Evolutionary conservation across 345 rosid species (phyloP).

Genomic region (Brassica cretica): DNA sequence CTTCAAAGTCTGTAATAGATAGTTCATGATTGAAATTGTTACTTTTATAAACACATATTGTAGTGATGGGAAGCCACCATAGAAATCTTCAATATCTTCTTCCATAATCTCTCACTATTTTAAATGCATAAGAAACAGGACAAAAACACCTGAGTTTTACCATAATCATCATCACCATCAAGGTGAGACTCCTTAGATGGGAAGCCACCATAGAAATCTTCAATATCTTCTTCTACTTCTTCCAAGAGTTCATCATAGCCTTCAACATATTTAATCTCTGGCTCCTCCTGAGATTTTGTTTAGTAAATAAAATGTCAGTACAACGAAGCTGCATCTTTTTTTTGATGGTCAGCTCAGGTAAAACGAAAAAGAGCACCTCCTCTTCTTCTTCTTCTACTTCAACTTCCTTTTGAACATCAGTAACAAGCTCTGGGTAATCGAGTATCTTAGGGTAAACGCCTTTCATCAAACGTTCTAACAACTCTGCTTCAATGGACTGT

Average conservation of each 20-base stretch:
- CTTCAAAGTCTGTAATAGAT: not conserved
- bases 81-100: too few species aligned
- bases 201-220: constrained; percentile 67
- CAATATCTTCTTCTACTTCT: constrained; percentile 63
- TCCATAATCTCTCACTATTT: not conserved
- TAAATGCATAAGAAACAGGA: not conserved
- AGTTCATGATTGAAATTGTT: not conserved
- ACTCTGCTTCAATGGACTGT: constrained; percentile 81
- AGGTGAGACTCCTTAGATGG: constrained; percentile 37
- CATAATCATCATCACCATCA: constrained; percentile 42
- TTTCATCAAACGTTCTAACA: constrained; percentile 69
- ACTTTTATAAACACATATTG: not conserved
- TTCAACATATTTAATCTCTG: constrained; percentile 75
- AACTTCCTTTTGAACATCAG: constrained; percentile 45
- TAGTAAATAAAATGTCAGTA: not conserved
- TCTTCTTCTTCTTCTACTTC: constrained; percentile 61
- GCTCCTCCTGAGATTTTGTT: constrained; percentile 62
- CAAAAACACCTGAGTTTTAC: constrained; percentile 25
- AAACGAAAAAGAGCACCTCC: constrained; percentile 48
- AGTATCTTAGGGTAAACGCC: constrained; percentile 73
- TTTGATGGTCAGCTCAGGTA: not conserved
- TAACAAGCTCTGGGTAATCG: constrained; percentile 57
- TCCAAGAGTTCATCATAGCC: constrained; percentile 73
- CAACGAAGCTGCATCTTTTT: not conserved
- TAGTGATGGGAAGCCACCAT: not conserved